Evolutionary conservation across 805 yeast genomes (phyloP), one percentile per base, ranked within the genome.

Genomic region (Barnettozyma botsteinii): DNA sequence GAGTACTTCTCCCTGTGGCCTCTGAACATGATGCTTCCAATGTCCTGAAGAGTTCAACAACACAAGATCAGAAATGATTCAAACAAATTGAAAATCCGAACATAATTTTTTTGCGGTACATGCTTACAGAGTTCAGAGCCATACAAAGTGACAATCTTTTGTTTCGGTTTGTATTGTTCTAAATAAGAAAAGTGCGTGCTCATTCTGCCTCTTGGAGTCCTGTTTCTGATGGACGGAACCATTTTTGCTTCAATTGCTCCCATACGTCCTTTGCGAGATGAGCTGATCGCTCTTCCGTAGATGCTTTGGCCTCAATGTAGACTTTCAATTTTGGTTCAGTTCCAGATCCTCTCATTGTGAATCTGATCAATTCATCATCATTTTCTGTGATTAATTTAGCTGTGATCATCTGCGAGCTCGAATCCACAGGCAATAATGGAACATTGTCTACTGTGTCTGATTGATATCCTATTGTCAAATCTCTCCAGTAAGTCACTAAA

Each of bases 241-340:
- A 88, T 42, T 71, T 72, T 1, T 46, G 43, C 36, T 56, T 67
- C 31, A 89, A 60, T 1, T 68, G 53, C 9, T 65, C 57, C 97
- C 97, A 91, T 8, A 86, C 82, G 17, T 65, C 59, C 14, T 61
- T 61, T 0, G 95, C 91, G 8, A 81, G 53, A 0, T 31, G 43
- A 0, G 50, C 44, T 0, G 96, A 85, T 4, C 60, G 55, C 0
- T 43, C 53, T 32, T 72, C 84, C 8, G 65, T 58, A 0, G 46
- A 36, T 0, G 86, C 71, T 31, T 61, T 61, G 0, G 94, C 93
- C 56, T 91, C 98, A 25, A 91, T 80, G 62, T 91, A 91, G 1
- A 91, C 85, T 60, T 91, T 91, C 47, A 91, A 67, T 58, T 91
- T 91, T 3, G 97, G 97, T 59, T 91, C 98, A 0, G 98, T 91